Evolutionary conservation across 129 eudicot genomes (phyloP), one percentile per base, ranked within the genome.

Genomic region (Flaveria ramosissima): DNA sequence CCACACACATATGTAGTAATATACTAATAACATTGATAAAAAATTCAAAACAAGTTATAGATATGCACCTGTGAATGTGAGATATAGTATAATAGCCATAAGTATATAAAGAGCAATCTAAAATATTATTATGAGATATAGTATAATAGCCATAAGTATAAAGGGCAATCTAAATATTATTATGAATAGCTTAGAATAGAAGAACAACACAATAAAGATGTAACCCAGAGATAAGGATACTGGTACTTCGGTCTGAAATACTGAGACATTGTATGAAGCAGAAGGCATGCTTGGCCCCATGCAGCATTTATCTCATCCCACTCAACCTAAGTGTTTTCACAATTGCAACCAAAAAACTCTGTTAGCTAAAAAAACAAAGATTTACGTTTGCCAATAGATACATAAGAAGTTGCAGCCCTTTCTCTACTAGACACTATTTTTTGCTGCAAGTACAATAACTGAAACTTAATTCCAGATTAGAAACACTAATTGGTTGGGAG

Each of bases 271-370:
- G 98, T 89, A 51, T 94, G 97, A 74, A 94, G 98, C 74, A 94
- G 90, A 81, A 91, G 96, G 74, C 97, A 94, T 65, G 98, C 97
- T 82, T 91, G 98, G 39, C 97, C 97, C 98, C 98, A 94, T 63
- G 98, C 98, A 84, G 97, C 98, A 86, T 94, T 91, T 84, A 89
- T 91, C 88, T 91, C 98, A 43, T 94, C 97, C 98, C 98, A 94
- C 78, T 87, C 93, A 75, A 94, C 90, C 97, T 91, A 66, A 32
- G 67, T 70, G 68, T 36, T 59, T 73, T 56, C 65, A 74, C 51
- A 32, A 8, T 67, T 52, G 15, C 46, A 56, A 68, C 77, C 53
- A 76, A 72, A 47, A 81, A 30, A 20, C 14, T 6, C 9, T 11
- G 64, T 63, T 41, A 75, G 57, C 50, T 79, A 59, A 17, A 5